Evolutionary conservation across 1,139 yeast genomes (phyloP).

Genomic region (Groenewaldozyma sp.): DNA sequence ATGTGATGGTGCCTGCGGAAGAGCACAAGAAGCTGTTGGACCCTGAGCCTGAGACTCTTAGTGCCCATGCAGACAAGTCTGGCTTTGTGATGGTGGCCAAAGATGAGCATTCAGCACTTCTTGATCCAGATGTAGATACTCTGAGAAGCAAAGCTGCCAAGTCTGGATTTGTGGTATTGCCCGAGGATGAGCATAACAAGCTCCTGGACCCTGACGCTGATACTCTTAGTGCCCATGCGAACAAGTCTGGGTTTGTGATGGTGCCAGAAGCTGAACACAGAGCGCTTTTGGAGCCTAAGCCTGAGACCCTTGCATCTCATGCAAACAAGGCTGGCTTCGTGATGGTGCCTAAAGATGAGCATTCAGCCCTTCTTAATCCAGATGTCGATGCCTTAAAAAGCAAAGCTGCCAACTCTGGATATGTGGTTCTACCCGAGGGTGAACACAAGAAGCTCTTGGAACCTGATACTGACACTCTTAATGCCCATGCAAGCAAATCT

Average conservation of each 20-base stretch:
- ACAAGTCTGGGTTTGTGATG: neutral
- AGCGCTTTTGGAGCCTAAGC: slow-evolving; percentile 12
- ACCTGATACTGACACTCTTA: slow-evolving; percentile 19
- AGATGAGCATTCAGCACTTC: slow-evolving; percentile 11
- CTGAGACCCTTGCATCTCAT: slow-evolving; percentile 13
- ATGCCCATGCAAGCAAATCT: neutral
- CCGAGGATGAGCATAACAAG: slow-evolving; percentile 16
- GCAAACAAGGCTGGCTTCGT: slow-evolving; percentile 24
- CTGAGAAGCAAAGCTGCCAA: slow-evolving; percentile 6
- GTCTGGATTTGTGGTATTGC: neutral
- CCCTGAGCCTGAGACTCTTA: slow-evolving; percentile 14
- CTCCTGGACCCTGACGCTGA: slow-evolving; percentile 20
- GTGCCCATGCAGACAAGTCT: slow-evolving; percentile 14
- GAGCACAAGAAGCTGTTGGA: too few species aligned
- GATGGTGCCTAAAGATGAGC: too few species aligned
- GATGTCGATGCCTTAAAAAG: slow-evolving; percentile 14
- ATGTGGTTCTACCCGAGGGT: slow-evolving; percentile 13
- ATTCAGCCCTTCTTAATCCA: too few species aligned
- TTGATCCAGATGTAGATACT: slow-evolving; percentile 18
- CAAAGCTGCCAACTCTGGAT: slow-evolving; percentile 16
- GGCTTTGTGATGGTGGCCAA: slow-evolving; percentile 15
- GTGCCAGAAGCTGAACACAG: slow-evolving; percentile 39
- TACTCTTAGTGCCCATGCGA: slow-evolving; percentile 13
- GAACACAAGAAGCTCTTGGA: slow-evolving; percentile 13
- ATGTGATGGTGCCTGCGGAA: slow-evolving; percentile 28